These are phyloP conservation scores for Trypanosoma avium DNA, from an alignment of 208 protist species.

Conservation along the genomic window DNA sequence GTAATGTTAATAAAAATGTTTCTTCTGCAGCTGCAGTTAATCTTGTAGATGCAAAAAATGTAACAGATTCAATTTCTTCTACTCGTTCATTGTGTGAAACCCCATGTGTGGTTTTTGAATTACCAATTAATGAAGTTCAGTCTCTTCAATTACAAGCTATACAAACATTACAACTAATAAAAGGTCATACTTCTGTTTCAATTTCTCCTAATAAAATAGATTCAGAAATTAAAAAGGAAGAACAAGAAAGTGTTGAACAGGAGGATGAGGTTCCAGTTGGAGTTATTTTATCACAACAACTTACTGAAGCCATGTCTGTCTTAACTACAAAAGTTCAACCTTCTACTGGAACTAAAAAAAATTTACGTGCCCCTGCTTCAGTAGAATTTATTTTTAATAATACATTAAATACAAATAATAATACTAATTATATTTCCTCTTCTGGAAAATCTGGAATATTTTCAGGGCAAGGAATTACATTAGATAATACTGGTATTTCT, in stretches of 20 bases:
- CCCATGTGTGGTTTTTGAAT: constrained; percentile 32
- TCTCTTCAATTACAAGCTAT: constrained; percentile 25
- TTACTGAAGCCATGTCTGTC: constrained; percentile 13
- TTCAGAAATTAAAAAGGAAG: no score
- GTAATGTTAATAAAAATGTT: background rate
- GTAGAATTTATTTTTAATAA: constrained; percentile 1
- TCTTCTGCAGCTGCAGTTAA: no score
- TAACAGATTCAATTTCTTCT: background rate
- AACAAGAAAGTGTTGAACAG: background rate
- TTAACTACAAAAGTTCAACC: constrained; percentile 8
- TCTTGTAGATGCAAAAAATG: constrained; percentile 4
- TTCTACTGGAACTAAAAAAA: constrained; percentile 1
- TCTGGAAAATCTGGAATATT: background rate
- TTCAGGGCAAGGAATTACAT: background rate
- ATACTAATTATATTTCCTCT: background rate
- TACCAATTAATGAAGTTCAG: constrained; percentile 33
- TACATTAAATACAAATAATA: background rate
- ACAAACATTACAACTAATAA: constrained; percentile 34
- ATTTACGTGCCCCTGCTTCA: background rate
- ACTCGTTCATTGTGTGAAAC: constrained; percentile 12
- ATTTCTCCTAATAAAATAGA: no score
- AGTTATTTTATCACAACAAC: constrained; percentile 15
- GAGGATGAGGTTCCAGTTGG: constrained; percentile 10
- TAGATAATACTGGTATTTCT: background rate
- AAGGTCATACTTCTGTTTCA: constrained; percentile 4